A percentile compares a stretch with the other conserved stretches of the same genome.
phyloP scores from a whole-genome alignment of 2,329 filamentous ascomycete genomes.

The Mariannaea elegans region DNA sequence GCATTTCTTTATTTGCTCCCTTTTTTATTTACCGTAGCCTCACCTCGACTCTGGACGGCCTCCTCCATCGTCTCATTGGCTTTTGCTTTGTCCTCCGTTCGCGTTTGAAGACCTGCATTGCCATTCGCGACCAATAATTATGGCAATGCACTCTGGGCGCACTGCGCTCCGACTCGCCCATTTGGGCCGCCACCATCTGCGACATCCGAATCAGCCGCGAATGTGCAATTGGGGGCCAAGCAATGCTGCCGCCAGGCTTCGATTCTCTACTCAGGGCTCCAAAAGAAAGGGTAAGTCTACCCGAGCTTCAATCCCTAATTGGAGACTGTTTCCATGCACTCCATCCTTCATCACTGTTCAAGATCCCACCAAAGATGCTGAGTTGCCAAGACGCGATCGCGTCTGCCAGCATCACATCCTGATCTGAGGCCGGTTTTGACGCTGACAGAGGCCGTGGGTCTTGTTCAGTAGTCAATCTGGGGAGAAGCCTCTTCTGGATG shows the following conservation, averaged over 20 bases:
- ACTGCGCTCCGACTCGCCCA: slow-evolving; percentile 38
- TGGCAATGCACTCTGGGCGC: slow-evolving; percentile 39
- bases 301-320: background rate
- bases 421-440: background rate
- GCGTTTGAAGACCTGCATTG: slow-evolving; percentile 6
- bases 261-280: slow-evolving; percentile 42
- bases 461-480: background rate
- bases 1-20: slow-evolving; percentile 19
- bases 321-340: background rate
- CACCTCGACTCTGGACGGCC: slow-evolving; percentile 21
- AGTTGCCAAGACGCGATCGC: background rate
- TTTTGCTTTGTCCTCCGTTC: background rate
- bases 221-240: slow-evolving; percentile 32
- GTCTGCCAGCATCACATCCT: background rate
- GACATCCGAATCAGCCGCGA: slow-evolving; percentile 24
- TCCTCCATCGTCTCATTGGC: slow-evolving; percentile 23
- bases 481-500: background rate
- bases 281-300: slow-evolving; percentile 40
- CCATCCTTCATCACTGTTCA: background rate
- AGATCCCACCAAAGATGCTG: background rate
- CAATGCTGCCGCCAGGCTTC: slow-evolving; percentile 24
- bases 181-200: slow-evolving; percentile 29
- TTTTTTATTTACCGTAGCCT: slow-evolving; percentile 25
- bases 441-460: background rate
- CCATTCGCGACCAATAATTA: slow-evolving; percentile 21